Conservation (phyloP, 2,329 filamentous ascomycete species). For the Clonostachys rosea region DNA sequence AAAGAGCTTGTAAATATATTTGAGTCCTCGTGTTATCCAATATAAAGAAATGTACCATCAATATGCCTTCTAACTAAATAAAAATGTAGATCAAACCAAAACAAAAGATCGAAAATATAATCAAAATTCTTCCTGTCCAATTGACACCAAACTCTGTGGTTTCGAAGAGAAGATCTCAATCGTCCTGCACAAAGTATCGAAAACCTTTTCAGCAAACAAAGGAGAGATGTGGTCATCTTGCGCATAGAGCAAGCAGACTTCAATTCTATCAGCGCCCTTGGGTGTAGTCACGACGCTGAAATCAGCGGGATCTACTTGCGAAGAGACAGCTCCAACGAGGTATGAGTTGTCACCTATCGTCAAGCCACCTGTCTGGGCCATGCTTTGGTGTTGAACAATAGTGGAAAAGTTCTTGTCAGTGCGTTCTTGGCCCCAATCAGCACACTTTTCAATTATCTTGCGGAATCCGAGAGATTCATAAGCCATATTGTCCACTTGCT, state of each 20-base stretch:
- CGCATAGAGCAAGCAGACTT: conserved; percentile 11
- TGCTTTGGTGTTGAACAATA: conserved; percentile 15
- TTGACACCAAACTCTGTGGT: too few relatives aligned
- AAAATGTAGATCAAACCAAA: too few relatives aligned
- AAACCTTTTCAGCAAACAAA: too few relatives aligned
- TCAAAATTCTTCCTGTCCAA: too few relatives aligned
- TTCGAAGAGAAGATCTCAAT: too few relatives aligned
- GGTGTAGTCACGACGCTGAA: conserved; percentile 14
- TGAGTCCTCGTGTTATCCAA: too few relatives aligned
- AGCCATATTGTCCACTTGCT: conserved; percentile 23
- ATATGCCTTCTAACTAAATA: too few relatives aligned
- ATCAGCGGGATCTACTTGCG: conserved; percentile 11
- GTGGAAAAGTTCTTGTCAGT: conserved; percentile 10
- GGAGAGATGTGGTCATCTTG: conserved; percentile 1
- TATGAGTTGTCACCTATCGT: conserved; percentile 10
- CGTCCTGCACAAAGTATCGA: too few relatives aligned
- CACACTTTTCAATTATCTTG: conserved; percentile 14
- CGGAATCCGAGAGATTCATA: conserved; percentile 14
- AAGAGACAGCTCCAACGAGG: conserved; percentile 8
- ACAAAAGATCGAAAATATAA: too few relatives aligned
- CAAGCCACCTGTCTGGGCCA: conserved; percentile 6
- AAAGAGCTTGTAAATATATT: too few relatives aligned
- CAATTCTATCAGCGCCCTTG: conserved; percentile 2
- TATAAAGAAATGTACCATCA: too few relatives aligned
- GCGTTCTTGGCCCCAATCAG: conserved; percentile 8